These are phyloP conservation scores for Azolla pinnata DNA, from an alignment of 75 land plant genomes.

Conservation along the genomic window DNA sequence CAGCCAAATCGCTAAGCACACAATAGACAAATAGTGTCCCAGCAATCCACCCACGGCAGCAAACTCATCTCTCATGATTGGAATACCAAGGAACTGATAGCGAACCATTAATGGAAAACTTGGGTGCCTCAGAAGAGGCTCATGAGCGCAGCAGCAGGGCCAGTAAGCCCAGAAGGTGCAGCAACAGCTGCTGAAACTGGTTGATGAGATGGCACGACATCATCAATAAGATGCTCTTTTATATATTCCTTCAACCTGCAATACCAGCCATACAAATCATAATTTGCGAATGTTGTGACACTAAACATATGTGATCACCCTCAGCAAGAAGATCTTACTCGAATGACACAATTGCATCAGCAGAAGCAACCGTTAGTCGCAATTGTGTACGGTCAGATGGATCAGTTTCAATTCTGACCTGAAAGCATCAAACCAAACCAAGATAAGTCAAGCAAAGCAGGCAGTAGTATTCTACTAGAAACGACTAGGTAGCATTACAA, in stretches of 20 bases:
- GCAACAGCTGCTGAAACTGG: slow-evolving; percentile 26
- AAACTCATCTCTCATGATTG: not conserved
- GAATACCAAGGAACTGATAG: not conserved
- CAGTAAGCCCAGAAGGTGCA: slow-evolving; percentile 31
- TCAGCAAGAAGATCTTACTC: slow-evolving; percentile 44
- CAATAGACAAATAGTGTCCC: not conserved
- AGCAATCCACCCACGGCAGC: not conserved
- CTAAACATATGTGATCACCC: not conserved
- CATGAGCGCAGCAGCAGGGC: slow-evolving; percentile 85
- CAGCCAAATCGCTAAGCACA: no score
- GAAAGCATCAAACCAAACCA: slow-evolving; percentile 3
- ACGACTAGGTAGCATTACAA: not conserved
- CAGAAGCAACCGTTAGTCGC: slow-evolving; percentile 81
- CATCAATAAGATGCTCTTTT: slow-evolving; percentile 72
- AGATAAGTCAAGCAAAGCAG: not conserved
- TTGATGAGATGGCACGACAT: slow-evolving; percentile 36
- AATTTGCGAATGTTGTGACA: not conserved
- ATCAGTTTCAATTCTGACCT: slow-evolving; percentile 96
- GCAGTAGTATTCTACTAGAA: not conserved
- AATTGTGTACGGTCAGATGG: slow-evolving; percentile 93
- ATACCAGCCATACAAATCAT: no score
- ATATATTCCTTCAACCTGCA: slow-evolving; percentile 86
- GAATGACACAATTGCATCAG: slow-evolving; percentile 62
- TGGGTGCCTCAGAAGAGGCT: slow-evolving; percentile 47
- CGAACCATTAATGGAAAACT: not conserved